phyloP scores from a whole-genome alignment of 2,329 filamentous ascomycete species.

The Aspergillus quadrilineatus region DNA sequence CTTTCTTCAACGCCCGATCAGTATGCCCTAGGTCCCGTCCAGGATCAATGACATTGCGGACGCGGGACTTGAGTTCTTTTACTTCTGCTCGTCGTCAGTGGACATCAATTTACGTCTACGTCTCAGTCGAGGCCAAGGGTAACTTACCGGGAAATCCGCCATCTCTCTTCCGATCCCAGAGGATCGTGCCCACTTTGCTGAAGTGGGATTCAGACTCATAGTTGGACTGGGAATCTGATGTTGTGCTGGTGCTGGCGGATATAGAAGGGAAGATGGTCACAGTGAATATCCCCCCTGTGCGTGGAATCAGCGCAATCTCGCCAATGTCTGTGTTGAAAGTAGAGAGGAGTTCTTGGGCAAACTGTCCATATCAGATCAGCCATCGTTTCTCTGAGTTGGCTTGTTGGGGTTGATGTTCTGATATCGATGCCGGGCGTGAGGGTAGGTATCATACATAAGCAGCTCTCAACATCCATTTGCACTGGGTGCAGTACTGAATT shows the following conservation, averaged over 20 bases:
- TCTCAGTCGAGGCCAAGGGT: not conserved
- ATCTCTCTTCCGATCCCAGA: constrained; percentile 87
- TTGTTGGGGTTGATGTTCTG: too few species aligned
- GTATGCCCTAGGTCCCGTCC: constrained; percentile 77
- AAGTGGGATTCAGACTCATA: not conserved
- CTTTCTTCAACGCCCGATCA: constrained; percentile 53
- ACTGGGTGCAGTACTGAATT: constrained; percentile 93
- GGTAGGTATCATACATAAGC: constrained; percentile 65
- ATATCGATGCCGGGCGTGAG: not conserved
- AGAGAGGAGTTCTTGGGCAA: constrained; percentile 89
- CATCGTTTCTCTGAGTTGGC: too few species aligned
- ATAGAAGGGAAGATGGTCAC: constrained; percentile 59
- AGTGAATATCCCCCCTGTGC: constrained; percentile 79
- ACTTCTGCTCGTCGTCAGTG: constrained; percentile 56
- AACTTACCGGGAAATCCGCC: constrained; percentile 76
- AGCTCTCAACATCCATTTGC: constrained; percentile 84
- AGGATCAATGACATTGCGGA: constrained; percentile 81
- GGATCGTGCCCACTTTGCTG: constrained; percentile 42
- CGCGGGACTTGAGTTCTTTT: constrained; percentile 81
- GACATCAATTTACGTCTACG: not conserved
- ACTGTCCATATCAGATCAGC: constrained; percentile 55
- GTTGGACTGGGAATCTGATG: not conserved
- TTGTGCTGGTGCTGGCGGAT: not conserved
- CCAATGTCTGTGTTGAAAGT: constrained; percentile 83
- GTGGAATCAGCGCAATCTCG: constrained; percentile 82